Base-by-base conservation (phyloP, 768 basidiomycete species). In the Scleroderma citrinum region DNA sequence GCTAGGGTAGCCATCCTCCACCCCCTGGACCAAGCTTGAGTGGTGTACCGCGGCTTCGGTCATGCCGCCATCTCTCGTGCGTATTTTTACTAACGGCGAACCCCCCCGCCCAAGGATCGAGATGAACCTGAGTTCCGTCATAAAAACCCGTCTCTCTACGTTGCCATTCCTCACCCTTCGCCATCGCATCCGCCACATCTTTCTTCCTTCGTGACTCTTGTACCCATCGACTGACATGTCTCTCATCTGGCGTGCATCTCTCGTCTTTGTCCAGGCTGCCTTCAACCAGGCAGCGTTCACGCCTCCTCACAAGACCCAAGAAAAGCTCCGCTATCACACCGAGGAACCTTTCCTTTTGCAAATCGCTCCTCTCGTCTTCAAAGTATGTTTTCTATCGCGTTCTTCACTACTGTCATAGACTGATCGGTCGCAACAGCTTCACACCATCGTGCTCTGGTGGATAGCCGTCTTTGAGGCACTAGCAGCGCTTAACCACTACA, bases 281-380 rank as follows among this genome's bases (percentile, higher is more conserved):
- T 70, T 67, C 58, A 78, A 81, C 56, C 74, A 78, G 32, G 54
- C 72, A 0, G 81, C 78, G 0, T 77, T 71, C 54, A 76, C 76
- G 0, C 78, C 81, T 1, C 81, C 81, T 2, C 79, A 82, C 58
- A 77, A 76, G 10, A 77, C 79, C 0, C 73, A 70, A 0, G 49
- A 59, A 30, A 78, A 78, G 47, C 69, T 67, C 8, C 68, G 80
- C 5, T 82, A 80, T 56, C 75, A 80, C 59, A 78, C 74, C 0
- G 68, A 77, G 16, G 74, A 76, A 59, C 64, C 74, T 32, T 74
- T 71, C 55, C 67, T 79, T 37, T 67, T 82, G 32, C 76, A 76
- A 47, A 76, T 82, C 24, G 81, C 80, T 0, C 78, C 81, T 2
- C 49, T 74, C 4, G 68, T 82, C 17, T 80, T 82, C 68, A 76